These are phyloP conservation scores for Coffea canephora DNA, from an alignment of 257 asterid species.

Conservation along the genomic window DNA sequence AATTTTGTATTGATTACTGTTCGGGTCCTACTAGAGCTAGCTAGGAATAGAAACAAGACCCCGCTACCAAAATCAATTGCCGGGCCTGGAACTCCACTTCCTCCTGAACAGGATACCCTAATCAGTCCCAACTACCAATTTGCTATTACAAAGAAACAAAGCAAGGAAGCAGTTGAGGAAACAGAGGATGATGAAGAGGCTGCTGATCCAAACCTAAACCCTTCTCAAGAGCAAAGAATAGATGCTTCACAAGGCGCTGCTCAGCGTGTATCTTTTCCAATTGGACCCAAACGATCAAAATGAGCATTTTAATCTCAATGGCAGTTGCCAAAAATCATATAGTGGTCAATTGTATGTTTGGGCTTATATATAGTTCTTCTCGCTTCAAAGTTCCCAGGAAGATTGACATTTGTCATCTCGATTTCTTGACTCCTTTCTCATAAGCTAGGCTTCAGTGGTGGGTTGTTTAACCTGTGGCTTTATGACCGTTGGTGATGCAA, in stretches of 20 bases:
- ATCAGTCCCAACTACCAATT: constrained; percentile 87
- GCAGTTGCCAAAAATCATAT: too few species aligned
- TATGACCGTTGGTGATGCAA: neutral
- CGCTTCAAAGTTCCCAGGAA: neutral
- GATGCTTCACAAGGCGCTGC: too few species aligned
- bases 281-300: too few species aligned
- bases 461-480: too few species aligned
- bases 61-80: constrained; percentile 68
- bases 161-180: constrained; percentile 55
- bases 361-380: neutral
- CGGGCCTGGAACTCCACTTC: constrained; percentile 62
- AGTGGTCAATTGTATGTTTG: too few species aligned
- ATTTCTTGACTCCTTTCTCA: neutral
- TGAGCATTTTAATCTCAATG: too few species aligned
- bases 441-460: neutral
- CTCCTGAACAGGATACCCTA: constrained; percentile 79
- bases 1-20: neutral
- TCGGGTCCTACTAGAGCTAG: constrained; percentile 82
- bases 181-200: constrained; percentile 62
- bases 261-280: too few species aligned
- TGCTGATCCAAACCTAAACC: too few species aligned
- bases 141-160: constrained; percentile 56
- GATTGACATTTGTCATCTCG: neutral
- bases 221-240: too few species aligned
- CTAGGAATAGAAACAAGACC: constrained; percentile 72